A percentile compares a stretch with the other conserved stretches of the same genome.
Conservation (phyloP, 2,329 filamentous ascomycete species). For the Fonsecaea erecta region DNA sequence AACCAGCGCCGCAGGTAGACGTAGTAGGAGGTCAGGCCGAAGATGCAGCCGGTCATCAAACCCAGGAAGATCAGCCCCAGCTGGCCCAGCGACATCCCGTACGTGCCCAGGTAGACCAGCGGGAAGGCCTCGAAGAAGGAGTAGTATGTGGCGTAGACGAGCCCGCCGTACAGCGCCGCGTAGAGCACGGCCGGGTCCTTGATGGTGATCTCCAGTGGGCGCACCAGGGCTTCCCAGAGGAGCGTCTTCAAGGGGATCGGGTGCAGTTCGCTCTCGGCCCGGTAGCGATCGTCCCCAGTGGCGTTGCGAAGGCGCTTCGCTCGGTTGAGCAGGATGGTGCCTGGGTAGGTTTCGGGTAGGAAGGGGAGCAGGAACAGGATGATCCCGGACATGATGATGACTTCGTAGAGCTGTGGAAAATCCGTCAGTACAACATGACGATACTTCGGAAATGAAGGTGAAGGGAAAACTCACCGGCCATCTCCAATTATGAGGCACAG, state of each 20-base stretch:
- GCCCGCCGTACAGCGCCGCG: constrained; percentile 63
- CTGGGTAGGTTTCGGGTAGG: constrained; percentile 66
- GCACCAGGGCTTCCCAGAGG: constrained; percentile 37
- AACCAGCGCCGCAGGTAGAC: constrained; percentile 52
- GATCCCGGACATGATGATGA: constrained; percentile 64
- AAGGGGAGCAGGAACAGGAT: constrained; percentile 64
- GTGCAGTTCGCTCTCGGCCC: constrained; percentile 59
- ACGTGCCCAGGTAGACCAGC: constrained; percentile 64
- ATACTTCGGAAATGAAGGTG: not conserved
- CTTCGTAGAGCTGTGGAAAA: constrained; percentile 50
- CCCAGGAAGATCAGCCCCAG: constrained; percentile 66
- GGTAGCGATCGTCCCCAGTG: constrained; percentile 53
- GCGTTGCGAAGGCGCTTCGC: constrained; percentile 64
- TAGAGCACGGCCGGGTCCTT: constrained; percentile 67
- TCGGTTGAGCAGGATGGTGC: constrained; percentile 65
- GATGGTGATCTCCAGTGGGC: constrained; percentile 43
- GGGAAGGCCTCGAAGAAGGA: constrained; percentile 70
- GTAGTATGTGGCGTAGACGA: constrained; percentile 57
- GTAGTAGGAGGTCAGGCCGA: constrained; percentile 57
- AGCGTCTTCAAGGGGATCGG: constrained; percentile 61
- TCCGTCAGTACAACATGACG: constrained; percentile 39
- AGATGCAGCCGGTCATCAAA: constrained; percentile 60
- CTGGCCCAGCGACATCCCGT: constrained; percentile 63
- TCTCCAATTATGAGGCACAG: constrained; percentile 62
- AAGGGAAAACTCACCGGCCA: constrained; percentile 46